phyloP scores from a whole-genome alignment of 495 filamentous ascomycete genomes.

The Tuber indicum region DNA sequence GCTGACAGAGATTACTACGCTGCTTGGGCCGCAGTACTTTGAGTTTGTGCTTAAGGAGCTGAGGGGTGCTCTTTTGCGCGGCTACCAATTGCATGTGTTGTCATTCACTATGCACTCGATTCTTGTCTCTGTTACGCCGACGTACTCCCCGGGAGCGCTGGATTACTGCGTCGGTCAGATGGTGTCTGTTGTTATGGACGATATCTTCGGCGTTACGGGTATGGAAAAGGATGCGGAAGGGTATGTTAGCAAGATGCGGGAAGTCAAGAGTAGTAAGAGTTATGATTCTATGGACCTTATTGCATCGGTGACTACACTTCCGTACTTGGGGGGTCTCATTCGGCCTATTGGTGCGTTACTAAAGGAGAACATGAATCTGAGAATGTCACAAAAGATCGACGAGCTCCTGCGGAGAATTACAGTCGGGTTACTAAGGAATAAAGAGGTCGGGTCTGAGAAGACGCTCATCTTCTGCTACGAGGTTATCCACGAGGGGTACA shows the following conservation, averaged over 20 bases:
- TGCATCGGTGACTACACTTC: slow-evolving; percentile 68
- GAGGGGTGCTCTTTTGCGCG: slow-evolving; percentile 66
- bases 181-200: slow-evolving; percentile 84
- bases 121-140: slow-evolving; percentile 64
- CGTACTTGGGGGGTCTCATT: slow-evolving; percentile 65
- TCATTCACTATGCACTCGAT: slow-evolving; percentile 94
- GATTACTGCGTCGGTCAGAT: slow-evolving; percentile 80
- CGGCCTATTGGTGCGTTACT: slow-evolving; percentile 69
- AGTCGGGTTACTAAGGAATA: slow-evolving; percentile 73
- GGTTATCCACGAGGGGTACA: slow-evolving; percentile 78
- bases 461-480: slow-evolving; percentile 90
- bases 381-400: slow-evolving; percentile 78
- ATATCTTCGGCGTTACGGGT: slow-evolving; percentile 91
- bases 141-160: slow-evolving; percentile 71
- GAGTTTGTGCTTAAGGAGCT: slow-evolving; percentile 91
- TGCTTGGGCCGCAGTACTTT: slow-evolving; percentile 75
- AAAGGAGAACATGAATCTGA: slow-evolving; percentile 70
- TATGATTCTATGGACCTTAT: slow-evolving; percentile 95
- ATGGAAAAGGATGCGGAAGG: slow-evolving; percentile 96
- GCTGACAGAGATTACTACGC: slow-evolving; percentile 67
- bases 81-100: slow-evolving; percentile 90
- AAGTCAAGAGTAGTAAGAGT: slow-evolving; percentile 95
- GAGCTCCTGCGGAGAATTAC: slow-evolving; percentile 78
- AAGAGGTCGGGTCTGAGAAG: slow-evolving; percentile 64
- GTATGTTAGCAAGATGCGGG: slow-evolving; percentile 91